Evolutionary conservation across 1,284 basidiomycete genomes (phyloP), one percentile per base, ranked within the genome.

Genomic region (Tilletia walkeri): DNA sequence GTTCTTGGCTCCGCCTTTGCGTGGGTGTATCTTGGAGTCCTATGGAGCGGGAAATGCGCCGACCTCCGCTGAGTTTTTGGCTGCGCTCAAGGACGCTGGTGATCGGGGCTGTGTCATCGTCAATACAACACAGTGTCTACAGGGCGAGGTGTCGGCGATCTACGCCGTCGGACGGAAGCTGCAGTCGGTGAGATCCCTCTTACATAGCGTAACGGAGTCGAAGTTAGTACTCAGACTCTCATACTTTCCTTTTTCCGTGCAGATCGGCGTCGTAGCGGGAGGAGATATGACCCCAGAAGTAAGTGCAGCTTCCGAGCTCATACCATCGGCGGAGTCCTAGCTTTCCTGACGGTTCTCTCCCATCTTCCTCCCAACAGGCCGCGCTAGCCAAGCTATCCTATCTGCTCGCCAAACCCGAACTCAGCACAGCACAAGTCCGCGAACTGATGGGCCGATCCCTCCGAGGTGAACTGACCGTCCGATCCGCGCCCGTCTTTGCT

Each of bases 381-480:
- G 93, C 93, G 6, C 87, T 95, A 45, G 88, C 92, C 12, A 96
- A 96, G 84, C 87, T 96, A 9, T 88, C 90, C 61, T 96, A 96
- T 78, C 88, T 96, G 7, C 87, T 96, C 41, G 92, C 91, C 4
- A 95, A 96, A 81, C 86, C 89, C 0, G 91, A 93, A 76, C 87
- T 95, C 2, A 87, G 88, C 1, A 81, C 87, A 0, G 82, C 86
- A 18, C 88, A 93, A 84, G 88, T 95, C 68, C 89, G 92, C 69
- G 86, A 89, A 66, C 86, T 95, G n/a, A 89, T 96, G 75, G 86
- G 88, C 9, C 88, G 88, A 56, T 90, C 93, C 5, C 86, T 96
- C 12, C 90, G 94, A 4, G 94, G 94, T 38, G 94, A 96, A 84
- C 88, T 96, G 38, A 93, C 92, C 12, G 63, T 67, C 10, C 16